phyloP scores from a whole-genome alignment of 306 rosid genomes.

The Dryas drummondii region DNA sequence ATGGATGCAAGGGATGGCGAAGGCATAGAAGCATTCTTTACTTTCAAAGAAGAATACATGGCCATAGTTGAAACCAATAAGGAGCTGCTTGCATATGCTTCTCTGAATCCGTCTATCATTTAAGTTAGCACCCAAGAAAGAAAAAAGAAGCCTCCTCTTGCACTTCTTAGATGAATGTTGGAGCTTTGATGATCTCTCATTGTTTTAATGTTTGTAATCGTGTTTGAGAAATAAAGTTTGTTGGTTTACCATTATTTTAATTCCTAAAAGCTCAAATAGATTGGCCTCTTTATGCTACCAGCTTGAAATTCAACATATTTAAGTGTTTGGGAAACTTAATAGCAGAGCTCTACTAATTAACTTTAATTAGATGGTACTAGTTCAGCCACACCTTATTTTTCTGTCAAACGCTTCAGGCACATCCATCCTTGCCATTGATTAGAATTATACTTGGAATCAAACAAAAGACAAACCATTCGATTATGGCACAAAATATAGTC shows the following conservation, averaged over 20 bases:
- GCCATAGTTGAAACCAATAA: background rate
- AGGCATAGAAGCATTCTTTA: background rate
- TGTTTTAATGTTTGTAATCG: background rate
- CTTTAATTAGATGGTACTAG: no score
- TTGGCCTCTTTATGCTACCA: no score
- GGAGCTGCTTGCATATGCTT: slow-evolving; percentile 13
- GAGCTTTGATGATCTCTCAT: background rate
- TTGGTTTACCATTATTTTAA: background rate
- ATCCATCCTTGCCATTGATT: no score
- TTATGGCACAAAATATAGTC: no score
- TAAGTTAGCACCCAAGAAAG: background rate
- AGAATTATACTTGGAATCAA: no score
- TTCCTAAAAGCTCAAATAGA: no score
- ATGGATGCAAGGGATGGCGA: background rate
- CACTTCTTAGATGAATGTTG: background rate
- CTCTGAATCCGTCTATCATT: background rate
- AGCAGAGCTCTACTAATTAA: no score
- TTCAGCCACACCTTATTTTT: no score
- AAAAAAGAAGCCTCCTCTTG: background rate
- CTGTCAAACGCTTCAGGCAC: no score
- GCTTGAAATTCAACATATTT: no score
- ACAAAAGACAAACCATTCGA: no score
- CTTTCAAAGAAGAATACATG: slow-evolving; percentile 16
- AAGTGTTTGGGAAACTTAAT: no score
- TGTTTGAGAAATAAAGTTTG: background rate